phyloP scores from a whole-genome alignment of 352 stramenopile species.

The Globisporangium alternatum region DNA sequence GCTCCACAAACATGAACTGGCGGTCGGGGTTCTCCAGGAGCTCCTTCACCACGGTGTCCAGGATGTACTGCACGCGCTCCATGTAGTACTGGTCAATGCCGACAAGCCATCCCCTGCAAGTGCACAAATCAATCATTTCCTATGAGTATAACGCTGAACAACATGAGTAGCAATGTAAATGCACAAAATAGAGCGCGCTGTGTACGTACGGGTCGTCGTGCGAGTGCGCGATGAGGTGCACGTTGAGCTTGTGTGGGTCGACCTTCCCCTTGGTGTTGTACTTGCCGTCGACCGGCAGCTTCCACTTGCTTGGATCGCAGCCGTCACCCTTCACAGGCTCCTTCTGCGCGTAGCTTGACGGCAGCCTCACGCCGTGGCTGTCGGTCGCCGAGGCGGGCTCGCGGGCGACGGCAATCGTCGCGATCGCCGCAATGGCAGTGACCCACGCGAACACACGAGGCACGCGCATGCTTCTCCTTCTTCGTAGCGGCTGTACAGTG shows the following conservation, averaged over 20 bases:
- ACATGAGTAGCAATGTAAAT: neutral
- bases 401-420: neutral
- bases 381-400: conserved; percentile 1
- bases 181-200: neutral
- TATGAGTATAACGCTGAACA: neutral
- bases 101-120: conserved; percentile 88
- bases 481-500: neutral
- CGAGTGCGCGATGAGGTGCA: conserved; percentile 96
- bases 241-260: conserved; percentile 85
- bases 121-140: neutral
- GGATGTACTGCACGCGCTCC: conserved; percentile 92
- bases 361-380: conserved; percentile 16
- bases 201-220: conserved; percentile 89
- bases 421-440: conserved; percentile 13
- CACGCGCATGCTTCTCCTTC: conserved; percentile 13
- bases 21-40: conserved; percentile 88
- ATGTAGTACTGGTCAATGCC: conserved; percentile 98
- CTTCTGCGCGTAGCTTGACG: neutral
- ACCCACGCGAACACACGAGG: conserved; percentile 11
- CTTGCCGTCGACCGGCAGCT: conserved; percentile 47
- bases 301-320: conserved; percentile 71
- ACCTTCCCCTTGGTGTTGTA: conserved; percentile 66
- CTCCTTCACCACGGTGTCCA: conserved; percentile 90
- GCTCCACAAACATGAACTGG: conserved; percentile 95
- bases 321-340: neutral